phyloP scores from a whole-genome alignment of 768 basidiomycete species.

The Lactifluus hygrophoroides region DNA sequence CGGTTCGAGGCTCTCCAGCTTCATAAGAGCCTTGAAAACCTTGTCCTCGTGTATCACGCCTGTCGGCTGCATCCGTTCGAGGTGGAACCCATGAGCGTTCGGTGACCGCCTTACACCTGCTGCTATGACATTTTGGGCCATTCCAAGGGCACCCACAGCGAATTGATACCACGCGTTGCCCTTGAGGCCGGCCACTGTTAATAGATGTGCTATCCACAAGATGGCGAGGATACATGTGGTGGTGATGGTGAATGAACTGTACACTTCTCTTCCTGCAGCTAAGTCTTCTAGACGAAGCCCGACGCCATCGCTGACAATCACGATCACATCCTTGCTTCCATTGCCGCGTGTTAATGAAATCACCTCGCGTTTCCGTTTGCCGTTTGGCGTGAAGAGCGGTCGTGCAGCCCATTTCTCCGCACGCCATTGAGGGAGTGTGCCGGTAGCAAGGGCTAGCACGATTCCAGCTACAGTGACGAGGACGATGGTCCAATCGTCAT shows the following conservation, averaged over 20 bases:
- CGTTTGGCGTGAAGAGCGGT: neutral
- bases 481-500: conserved; percentile 26
- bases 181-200: conserved; percentile 22
- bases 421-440: conserved; percentile 27
- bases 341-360: conserved; percentile 27
- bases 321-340: conserved; percentile 25
- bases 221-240: conserved; percentile 15
- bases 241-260: conserved; percentile 7
- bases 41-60: conserved; percentile 14
- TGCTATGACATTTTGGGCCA: conserved; percentile 24
- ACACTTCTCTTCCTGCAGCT: conserved; percentile 22
- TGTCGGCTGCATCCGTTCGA: conserved; percentile 5
- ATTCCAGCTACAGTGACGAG: conserved; percentile 26
- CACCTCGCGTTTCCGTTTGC: conserved; percentile 20
- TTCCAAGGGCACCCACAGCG: conserved; percentile 23
- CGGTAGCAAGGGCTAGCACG: conserved; percentile 22
- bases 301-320: conserved; percentile 25
- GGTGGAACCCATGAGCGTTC: conserved; percentile 23
- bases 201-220: conserved; percentile 24
- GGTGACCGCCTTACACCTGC: conserved; percentile 22
- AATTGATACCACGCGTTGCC: conserved; percentile 23
- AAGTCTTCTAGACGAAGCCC: conserved; percentile 27
- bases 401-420: conserved; percentile 27
- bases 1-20: conserved; percentile 11
- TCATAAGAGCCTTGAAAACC: conserved; percentile 19